Base-by-base conservation (phyloP, 176 grass and related monocot genomes). In the Juncus effusus region DNA sequence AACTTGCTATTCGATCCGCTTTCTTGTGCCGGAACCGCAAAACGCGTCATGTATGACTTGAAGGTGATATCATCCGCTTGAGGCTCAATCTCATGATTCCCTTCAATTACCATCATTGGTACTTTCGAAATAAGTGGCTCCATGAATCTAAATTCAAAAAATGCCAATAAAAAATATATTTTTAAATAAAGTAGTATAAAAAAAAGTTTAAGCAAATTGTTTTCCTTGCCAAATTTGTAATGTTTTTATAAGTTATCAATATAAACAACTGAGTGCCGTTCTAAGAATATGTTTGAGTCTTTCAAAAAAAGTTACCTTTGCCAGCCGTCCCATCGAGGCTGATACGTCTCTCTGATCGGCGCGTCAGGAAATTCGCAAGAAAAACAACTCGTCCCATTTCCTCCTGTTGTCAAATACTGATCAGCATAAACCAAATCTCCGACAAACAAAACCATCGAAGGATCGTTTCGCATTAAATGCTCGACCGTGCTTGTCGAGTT, bases 41-140 rank as follows among this genome's bases (percentile, higher is more conserved):
- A 96, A 3, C 92, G 79, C 2, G 92, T 72, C 77, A 76, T 42
- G 72, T 96, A 96, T n/a, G 92, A 91, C 16, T 79, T 67, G 7
- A 91, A 96, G 13, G 82, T 88, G 51, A 86, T 67, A 11, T 55
- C 74, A 14, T 78, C 84, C 40, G 74, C 79, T 75, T 96, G 93
- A 10, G 85, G 93, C 40, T 96, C 93, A 3, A 91, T 91, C 71
- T 96, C 93, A 11, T 96, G 93, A 77, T 96, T 97, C 49, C 93
- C 88, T 80, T 92, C 93, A 2, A 86, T 89, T 11, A 91, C 82
- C 93, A 96, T 96, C 85, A 86, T 81, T 1, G 88, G 82, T 13
- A 91, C 61, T 66, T 61, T 96, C 4, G 85, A 96, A 28, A 59
- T 79, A 6, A 91, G 63, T 0, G 85, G 82, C 51, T 96, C 88